A percentile compares a stretch with the other conserved stretches of the same genome.
phyloP scores from a whole-genome alignment of 495 filamentous ascomycete genomes.

The Letharia columbiana region DNA sequence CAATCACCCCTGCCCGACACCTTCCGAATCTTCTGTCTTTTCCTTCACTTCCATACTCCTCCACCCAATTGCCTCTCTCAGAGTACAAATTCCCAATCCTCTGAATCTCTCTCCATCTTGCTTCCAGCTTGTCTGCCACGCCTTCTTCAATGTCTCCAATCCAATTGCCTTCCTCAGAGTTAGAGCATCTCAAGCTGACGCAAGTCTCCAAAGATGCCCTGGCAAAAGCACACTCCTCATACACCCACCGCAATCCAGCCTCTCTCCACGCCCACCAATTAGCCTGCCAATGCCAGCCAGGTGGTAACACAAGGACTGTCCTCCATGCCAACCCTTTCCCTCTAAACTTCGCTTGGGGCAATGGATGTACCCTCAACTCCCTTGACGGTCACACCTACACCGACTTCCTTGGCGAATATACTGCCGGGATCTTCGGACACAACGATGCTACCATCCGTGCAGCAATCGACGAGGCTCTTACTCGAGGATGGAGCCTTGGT shows the following conservation, averaged over 20 bases:
- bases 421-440: slow-evolving; percentile 41
- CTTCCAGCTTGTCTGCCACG: background rate
- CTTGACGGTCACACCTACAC: slow-evolving; percentile 38
- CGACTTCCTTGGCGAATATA: slow-evolving; percentile 39
- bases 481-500: slow-evolving; percentile 30
- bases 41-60: no score
- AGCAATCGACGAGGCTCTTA: slow-evolving; percentile 25
- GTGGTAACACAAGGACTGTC: slow-evolving; percentile 54
- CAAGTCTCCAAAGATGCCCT: slow-evolving; percentile 1
- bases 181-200: background rate
- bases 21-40: no score
- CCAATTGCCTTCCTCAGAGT: background rate
- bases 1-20: no score
- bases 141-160: background rate
- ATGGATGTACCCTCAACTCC: slow-evolving; percentile 33
- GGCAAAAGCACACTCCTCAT: slow-evolving; percentile 3
- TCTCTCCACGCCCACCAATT: slow-evolving; percentile 12
- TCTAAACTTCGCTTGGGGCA: slow-evolving; percentile 36
- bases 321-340: slow-evolving; percentile 52
- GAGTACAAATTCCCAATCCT: background rate
- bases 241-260: slow-evolving; percentile 2
- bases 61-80: no score
- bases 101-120: background rate
- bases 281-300: slow-evolving; percentile 40
- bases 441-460: slow-evolving; percentile 34